These are phyloP conservation scores for Huntiella bhutanensis DNA, from an alignment of 2,329 filamentous ascomycete species.

Conservation along the genomic window DNA sequence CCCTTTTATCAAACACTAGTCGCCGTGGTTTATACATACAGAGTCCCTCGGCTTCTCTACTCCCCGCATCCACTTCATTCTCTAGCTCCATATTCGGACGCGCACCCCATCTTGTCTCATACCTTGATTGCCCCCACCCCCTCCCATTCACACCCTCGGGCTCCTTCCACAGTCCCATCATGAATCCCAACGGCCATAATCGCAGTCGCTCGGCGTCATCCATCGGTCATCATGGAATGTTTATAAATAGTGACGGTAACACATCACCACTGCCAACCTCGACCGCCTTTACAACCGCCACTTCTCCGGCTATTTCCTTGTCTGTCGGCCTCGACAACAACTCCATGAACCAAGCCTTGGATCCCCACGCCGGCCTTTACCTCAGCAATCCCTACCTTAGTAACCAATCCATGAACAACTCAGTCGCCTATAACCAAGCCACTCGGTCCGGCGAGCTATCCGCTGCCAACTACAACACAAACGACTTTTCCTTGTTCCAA, in stretches of 20 bases:
- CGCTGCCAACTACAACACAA: slow-evolving; percentile 24
- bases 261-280: slow-evolving; percentile 42
- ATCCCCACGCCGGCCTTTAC: slow-evolving; percentile 18
- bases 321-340: slow-evolving; percentile 26
- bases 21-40: too few species aligned
- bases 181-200: slow-evolving; percentile 22
- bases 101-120: slow-evolving; percentile 1
- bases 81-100: neutral
- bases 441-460: slow-evolving; percentile 22
- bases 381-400: slow-evolving; percentile 26
- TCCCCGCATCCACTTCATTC: neutral
- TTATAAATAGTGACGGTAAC: slow-evolving; percentile 39
- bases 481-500: slow-evolving; percentile 45
- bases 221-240: slow-evolving; percentile 35
- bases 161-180: slow-evolving; percentile 15
- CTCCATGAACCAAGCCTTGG: slow-evolving; percentile 13
- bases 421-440: slow-evolving; percentile 21
- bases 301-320: slow-evolving; percentile 25
- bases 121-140: neutral
- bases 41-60: neutral
- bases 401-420: slow-evolving; percentile 22
- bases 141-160: neutral
- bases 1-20: too few species aligned
- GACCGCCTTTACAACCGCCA: slow-evolving; percentile 31
- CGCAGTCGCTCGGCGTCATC: slow-evolving; percentile 41